Percentiles rank a stretch among this genome's conserved stretches.
Evolutionary conservation across 257 asterid genomes (phyloP).

Genomic region (Lycium ferocissimum): DNA sequence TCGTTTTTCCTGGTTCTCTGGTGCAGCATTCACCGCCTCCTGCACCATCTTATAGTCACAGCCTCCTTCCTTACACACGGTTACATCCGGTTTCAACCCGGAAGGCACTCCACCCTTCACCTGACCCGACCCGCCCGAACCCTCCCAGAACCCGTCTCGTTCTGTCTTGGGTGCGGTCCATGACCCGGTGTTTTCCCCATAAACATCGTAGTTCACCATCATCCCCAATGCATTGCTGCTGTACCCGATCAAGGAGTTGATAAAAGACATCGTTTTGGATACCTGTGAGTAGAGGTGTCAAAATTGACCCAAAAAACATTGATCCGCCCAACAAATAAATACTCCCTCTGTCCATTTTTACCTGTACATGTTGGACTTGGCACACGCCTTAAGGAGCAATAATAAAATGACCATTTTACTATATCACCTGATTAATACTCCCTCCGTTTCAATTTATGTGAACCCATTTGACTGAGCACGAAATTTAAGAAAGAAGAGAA

Average conservation of each 20-base stretch:
- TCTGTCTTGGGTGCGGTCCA: slow-evolving; percentile 64
- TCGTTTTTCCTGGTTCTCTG: slow-evolving; percentile 37
- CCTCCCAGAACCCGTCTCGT: slow-evolving; percentile 72
- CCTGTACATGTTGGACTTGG: too few relatives aligned
- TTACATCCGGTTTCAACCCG: slow-evolving; percentile 54
- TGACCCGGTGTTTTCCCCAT: slow-evolving; percentile 47
- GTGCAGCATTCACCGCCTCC: slow-evolving; percentile 63
- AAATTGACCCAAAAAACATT: too few relatives aligned
- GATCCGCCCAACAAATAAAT: too few relatives aligned
- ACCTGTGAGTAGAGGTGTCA: neutral
- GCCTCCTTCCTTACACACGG: slow-evolving; percentile 50
- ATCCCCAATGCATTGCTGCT: slow-evolving; percentile 57
- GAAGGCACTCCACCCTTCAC: slow-evolving; percentile 38
- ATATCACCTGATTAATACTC: too few relatives aligned
- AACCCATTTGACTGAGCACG: too few relatives aligned
- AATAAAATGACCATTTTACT: too few relatives aligned
- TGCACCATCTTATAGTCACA: slow-evolving; percentile 61
- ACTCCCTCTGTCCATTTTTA: too few relatives aligned
- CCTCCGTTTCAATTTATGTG: too few relatives aligned
- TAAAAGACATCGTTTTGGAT: slow-evolving; percentile 51
- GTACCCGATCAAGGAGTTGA: slow-evolving; percentile 43
- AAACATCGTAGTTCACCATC: slow-evolving; percentile 54
- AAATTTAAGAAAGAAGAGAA: too few relatives aligned
- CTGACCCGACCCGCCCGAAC: slow-evolving; percentile 23
- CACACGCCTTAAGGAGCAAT: too few relatives aligned